Evolutionary conservation across 371 early-diverging fungal species (phyloP).

Genomic region (Choanephora cucurbitarum): DNA sequence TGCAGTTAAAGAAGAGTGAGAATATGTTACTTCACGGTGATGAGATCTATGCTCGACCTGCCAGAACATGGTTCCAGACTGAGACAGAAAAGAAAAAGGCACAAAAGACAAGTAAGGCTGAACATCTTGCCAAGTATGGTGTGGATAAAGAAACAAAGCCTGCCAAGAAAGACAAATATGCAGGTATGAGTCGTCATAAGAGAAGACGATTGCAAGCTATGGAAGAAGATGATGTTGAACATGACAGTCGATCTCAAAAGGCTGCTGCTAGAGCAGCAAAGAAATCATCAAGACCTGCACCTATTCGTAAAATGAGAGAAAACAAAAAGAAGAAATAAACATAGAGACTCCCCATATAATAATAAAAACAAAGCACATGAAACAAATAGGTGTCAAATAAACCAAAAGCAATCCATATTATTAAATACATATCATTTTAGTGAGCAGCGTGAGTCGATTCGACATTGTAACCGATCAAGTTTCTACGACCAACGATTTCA

Average conservation of each 20-base stretch:
- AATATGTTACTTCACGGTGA: conserved; percentile 84
- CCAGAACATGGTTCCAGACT: conserved; percentile 93
- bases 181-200: conserved; percentile 71
- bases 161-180: conserved; percentile 50
- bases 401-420: too few relatives aligned
- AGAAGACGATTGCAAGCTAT: conserved; percentile 57
- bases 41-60: conserved; percentile 90
- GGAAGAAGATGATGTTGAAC: conserved; percentile 61
- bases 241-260: conserved; percentile 39
- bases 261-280: conserved; percentile 59
- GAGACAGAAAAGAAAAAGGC: conserved; percentile 58
- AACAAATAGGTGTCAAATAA: too few relatives aligned
- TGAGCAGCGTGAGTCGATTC: conserved; percentile 40
- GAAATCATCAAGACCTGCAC: conserved; percentile 48
- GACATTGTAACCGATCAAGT: conserved; percentile 71
- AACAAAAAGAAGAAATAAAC: conserved; percentile 27
- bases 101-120: conserved; percentile 13
- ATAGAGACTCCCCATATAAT: too few relatives aligned
- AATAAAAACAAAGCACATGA: too few relatives aligned
- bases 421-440: not conserved
- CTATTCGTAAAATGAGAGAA: conserved; percentile 26
- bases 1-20: conserved; percentile 83
- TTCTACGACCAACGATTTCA: conserved; percentile 75
- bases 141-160: not conserved
- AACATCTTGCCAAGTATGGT: conserved; percentile 13